Evolutionary conservation across 257 asterid species (phyloP), one percentile per base, ranked within the genome.

Genomic region (Nicotiana paniculata): DNA sequence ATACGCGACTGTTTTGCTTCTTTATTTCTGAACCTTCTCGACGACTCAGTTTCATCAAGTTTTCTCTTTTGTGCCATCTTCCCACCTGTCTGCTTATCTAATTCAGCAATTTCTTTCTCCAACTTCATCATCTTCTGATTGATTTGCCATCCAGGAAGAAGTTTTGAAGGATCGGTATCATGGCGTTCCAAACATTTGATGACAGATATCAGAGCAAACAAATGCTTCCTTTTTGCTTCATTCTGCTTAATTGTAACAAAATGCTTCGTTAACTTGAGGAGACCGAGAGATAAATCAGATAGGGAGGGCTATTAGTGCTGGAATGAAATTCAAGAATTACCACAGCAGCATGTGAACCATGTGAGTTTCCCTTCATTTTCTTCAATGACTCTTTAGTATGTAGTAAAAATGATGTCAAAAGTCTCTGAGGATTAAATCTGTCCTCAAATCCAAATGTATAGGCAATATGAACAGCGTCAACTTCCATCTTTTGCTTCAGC

Each of bases 61-160:
- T 86, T 93, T 87, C 98, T 88, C 85, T 92, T 93, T 24, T 85
- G 87, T 15, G 83, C 91, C 26, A 46, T 88, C 54, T 85, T 43
- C 62, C 84, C 88, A 18, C 75, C 77, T 86, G 21, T 83, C 88
- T 4, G 59, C 88, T 13, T 18, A 58, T 7, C 3, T 9, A 6
- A 18, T 18, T 18, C 28, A 58, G 88, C 58, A 51, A 90, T 86
- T 2, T 89, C 93, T 70, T 85, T 89, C 85, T 95, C 91, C 86
- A 93, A 84, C 84, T 72, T 82, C 65, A 77, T 24, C 17, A 93
- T 92, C 79, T 83, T 87, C 61, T 90, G 90, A 24, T 67, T 83
- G 82, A 95, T 84, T 87, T 95, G 93, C 97, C 97, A 93, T 48
- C 91, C 97, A 2, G 97, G 87, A 81, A 95, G 89, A 70, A 91